Evolutionary conservation across 139 green algal genomes (phyloP).

Genomic region (Nannochloris sp.): DNA sequence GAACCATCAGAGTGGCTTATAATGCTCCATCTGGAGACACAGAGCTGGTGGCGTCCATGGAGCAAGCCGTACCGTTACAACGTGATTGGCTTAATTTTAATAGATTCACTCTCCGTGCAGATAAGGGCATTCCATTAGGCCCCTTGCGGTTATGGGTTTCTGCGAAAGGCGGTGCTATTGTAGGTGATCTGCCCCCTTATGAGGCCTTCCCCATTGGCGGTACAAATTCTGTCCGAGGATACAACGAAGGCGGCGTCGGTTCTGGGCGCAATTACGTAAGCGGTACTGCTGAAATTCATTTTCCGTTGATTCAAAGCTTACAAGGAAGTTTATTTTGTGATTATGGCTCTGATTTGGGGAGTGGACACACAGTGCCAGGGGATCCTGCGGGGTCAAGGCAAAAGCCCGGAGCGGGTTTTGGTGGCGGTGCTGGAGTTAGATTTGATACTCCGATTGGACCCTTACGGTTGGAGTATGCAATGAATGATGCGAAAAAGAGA

Average conservation of each 20-base stretch:
- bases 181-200: constrained; percentile 92
- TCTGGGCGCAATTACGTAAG: constrained; percentile 76
- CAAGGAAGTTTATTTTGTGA: constrained; percentile 82
- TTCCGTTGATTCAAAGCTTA: constrained; percentile 54
- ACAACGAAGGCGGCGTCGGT: constrained; percentile 82
- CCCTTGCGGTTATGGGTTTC: constrained; percentile 36
- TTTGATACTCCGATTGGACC: constrained; percentile 88
- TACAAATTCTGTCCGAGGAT: constrained; percentile 84
- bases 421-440: constrained; percentile 75
- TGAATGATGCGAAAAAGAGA: constrained; percentile 64
- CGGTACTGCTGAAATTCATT: constrained; percentile 68
- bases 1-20: constrained; percentile 5
- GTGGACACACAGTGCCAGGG: constrained; percentile 73
- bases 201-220: constrained; percentile 95
- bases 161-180: constrained; percentile 51
- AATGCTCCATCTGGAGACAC: constrained; percentile 30
- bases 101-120: constrained; percentile 44
- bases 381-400: constrained; percentile 78
- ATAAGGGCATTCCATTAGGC: constrained; percentile 52
- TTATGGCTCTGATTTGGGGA: constrained; percentile 84
- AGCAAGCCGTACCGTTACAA: constrained; percentile 68
- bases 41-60: constrained; percentile 50
- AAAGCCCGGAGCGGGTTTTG: constrained; percentile 82
- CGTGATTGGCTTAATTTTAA: constrained; percentile 79
- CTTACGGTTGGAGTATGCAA: constrained; percentile 92